Percentiles rank a stretch among this genome's conserved stretches.
Evolutionary conservation across 495 filamentous ascomycete species (phyloP).

Genomic region (Letharia lupina): DNA sequence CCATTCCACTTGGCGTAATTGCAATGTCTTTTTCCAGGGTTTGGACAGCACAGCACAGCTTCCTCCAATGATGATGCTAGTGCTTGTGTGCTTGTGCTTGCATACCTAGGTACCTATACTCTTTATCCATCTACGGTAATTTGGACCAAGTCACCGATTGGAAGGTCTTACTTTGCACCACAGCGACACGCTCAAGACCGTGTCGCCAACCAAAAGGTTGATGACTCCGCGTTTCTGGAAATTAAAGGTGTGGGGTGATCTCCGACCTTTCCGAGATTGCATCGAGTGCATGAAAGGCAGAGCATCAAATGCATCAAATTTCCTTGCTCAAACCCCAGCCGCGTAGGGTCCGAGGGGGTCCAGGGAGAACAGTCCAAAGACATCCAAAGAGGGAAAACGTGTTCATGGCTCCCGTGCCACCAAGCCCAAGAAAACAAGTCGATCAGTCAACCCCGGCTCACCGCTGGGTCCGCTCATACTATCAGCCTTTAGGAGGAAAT

Average conservation of each 20-base stretch:
- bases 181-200: not conserved
- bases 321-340: not conserved
- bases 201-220: not conserved
- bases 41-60: conserved; percentile 1
- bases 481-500: not conserved
- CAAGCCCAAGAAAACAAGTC: not conserved
- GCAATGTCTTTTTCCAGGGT: conserved; percentile 5
- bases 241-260: conserved; percentile 6
- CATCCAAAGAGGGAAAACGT: not conserved
- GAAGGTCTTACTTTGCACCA: not conserved
- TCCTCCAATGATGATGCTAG: not conserved
- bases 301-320: not conserved
- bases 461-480: not conserved
- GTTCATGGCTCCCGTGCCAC: not conserved
- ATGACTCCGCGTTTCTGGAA: not conserved
- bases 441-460: not conserved
- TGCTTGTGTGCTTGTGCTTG: not conserved
- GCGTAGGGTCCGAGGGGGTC: not conserved
- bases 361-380: not conserved
- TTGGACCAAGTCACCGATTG: not conserved
- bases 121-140: not conserved
- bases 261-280: not conserved
- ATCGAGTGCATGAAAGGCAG: too few relatives aligned
- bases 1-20: conserved; percentile 8
- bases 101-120: not conserved